phyloP scores from a whole-genome alignment of 2,329 filamentous ascomycete genomes.

The Hypoxylon sp. region DNA sequence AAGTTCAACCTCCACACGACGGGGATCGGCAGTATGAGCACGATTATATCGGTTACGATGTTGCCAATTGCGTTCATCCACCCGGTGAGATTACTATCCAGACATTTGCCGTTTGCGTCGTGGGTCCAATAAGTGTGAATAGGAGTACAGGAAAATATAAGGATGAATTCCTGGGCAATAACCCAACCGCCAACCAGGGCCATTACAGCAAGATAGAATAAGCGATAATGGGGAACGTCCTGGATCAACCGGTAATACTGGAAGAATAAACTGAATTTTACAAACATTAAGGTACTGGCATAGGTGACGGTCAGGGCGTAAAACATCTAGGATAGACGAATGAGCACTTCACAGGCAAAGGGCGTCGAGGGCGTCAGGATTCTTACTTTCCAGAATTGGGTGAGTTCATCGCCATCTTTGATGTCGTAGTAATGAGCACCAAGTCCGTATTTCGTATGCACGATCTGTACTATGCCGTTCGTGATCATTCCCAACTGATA shows the following conservation, averaged over 20 bases:
- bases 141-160: conserved; percentile 44
- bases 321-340: conserved; percentile 35
- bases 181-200: conserved; percentile 42
- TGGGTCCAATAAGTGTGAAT: conserved; percentile 38
- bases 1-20: conserved; percentile 46
- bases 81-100: conserved; percentile 35
- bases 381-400: conserved; percentile 41
- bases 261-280: conserved; percentile 48
- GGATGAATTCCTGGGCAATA: conserved; percentile 41
- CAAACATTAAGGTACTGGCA: conserved; percentile 39
- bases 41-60: conserved; percentile 45
- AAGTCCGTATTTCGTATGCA: conserved; percentile 40
- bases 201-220: conserved; percentile 40
- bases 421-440: conserved; percentile 40
- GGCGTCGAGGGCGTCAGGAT: neutral
- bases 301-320: conserved; percentile 43
- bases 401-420: neutral
- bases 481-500: conserved; percentile 32
- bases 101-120: conserved; percentile 18
- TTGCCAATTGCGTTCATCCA: conserved; percentile 47
- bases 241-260: conserved; percentile 48
- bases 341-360: conserved; percentile 17
- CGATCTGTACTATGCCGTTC: conserved; percentile 38
- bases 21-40: conserved; percentile 47
- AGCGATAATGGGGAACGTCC: conserved; percentile 40